Percentiles rank a stretch among this genome's conserved stretches.
These are phyloP conservation scores for Stagonosporopsis chrysanthemi DNA, from an alignment of 2,329 filamentous ascomycete species.

Conservation along the genomic window DNA sequence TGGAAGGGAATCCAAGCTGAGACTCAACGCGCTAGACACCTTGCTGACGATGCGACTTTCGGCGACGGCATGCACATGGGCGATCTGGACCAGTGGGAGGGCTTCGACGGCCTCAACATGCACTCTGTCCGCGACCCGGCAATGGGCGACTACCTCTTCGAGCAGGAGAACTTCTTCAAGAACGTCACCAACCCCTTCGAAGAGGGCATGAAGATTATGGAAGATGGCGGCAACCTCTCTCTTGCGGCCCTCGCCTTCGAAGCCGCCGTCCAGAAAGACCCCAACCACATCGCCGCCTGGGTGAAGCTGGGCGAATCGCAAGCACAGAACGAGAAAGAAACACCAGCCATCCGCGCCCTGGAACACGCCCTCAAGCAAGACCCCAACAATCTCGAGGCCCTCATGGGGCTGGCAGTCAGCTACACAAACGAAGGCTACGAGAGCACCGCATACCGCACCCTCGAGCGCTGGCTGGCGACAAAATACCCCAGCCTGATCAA, in stretches of 20 bases:
- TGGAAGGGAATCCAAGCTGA: constrained; percentile 84
- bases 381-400: constrained; percentile 81
- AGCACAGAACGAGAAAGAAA: constrained; percentile 98
- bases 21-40: constrained; percentile 71
- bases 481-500: constrained; percentile 88
- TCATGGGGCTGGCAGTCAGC: constrained; percentile 95
- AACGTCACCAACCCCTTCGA: constrained; percentile 85
- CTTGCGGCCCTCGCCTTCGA: constrained; percentile 94
- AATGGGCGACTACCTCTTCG: constrained; percentile 91
- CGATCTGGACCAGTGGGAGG: constrained; percentile 81
- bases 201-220: constrained; percentile 91
- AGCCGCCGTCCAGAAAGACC: constrained; percentile 89
- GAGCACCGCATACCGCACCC: constrained; percentile 91
- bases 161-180: constrained; percentile 90
- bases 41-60: constrained; percentile 71
- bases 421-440: constrained; percentile 99
- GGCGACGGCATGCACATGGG: constrained; percentile 69
- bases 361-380: constrained; percentile 91
- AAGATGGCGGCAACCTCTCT: constrained; percentile 91
- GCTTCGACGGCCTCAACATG: constrained; percentile 73
- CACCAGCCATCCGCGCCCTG: constrained; percentile 90
- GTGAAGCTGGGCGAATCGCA: constrained; percentile 89
- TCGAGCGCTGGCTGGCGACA: constrained; percentile 95
- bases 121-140: constrained; percentile 75
- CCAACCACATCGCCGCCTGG: constrained; percentile 90